Base-by-base conservation (phyloP, 257 asterid species). In the Plantago ovata region DNA sequence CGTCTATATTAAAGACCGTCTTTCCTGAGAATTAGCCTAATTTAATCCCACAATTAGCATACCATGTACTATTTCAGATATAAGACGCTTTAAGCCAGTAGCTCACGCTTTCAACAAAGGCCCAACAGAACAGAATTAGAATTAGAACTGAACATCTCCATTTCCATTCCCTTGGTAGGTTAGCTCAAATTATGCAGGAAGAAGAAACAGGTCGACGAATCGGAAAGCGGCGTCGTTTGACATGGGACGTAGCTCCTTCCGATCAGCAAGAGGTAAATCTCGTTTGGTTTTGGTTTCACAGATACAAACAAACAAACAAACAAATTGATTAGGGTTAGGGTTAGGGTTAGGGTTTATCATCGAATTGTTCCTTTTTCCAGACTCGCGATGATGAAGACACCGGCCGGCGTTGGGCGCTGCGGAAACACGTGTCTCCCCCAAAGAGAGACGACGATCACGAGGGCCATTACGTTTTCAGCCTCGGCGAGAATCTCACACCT, bases 401-500 rank as follows among this genome's bases (percentile, higher is more conserved):
- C 40, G 84, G 67, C 19, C 77, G 71, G 51, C 65, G 67, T 38
- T 67, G 77, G 57, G n/a, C 52, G 47, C 53, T 64, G 64, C 72
- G 74, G 65, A 72, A 76, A 53, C 77, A 84, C 55, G 73, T 68
- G 10, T 76, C 95, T 23, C 94, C 94, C 9, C 95, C 88, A 49
- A 69, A 42, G 77, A 87, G 95, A 65, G 79, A 80, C 13, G 95
- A 84, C 44, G 91, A 87, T 66, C 77, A 67, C 16, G 85, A 81
- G 58, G 95, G 95, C 41, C 90, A 86, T 69, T 86, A 81, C 68
- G 83, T 84, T 72, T 86, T 67, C 67, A 67, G 59, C 73, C 75
- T 84, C 39, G 95, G 94, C 65, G 94, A 87, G 79, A 84, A 86
- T 80, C 87, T 86, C 69, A 86, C 88, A 15, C 72, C 86, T 79